These are phyloP conservation scores for Globisporangium cystogenes DNA, from an alignment of 352 stramenopile species.

Conservation along the genomic window DNA sequence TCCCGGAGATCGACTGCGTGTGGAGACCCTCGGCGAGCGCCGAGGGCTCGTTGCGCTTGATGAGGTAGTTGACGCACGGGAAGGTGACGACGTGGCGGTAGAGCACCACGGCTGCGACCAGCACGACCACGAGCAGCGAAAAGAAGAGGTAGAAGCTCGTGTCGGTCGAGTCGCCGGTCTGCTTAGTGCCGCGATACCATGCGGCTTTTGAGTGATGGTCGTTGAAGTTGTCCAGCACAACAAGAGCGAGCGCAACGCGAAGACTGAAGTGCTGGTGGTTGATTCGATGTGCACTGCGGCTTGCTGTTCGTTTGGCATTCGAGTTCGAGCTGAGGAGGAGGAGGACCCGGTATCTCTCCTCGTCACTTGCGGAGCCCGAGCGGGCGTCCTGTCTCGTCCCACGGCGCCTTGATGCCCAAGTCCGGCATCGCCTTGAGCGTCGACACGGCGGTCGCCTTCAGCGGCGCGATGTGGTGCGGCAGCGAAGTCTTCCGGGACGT, in stretches of 20 bases:
- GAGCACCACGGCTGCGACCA: conserved; percentile 34
- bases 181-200: conserved; percentile 29
- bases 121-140: conserved; percentile 39
- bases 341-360: neutral
- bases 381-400: conserved; percentile 67
- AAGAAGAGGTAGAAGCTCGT: conserved; percentile 66
- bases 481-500: conserved; percentile 57
- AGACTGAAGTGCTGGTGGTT: neutral
- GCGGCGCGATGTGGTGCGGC: conserved; percentile 71
- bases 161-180: conserved; percentile 27
- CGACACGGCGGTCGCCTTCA: conserved; percentile 44
- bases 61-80: conserved; percentile 40
- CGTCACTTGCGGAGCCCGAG: conserved; percentile 61
- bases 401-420: conserved; percentile 65
- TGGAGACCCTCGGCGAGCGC: conserved; percentile 25
- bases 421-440: conserved; percentile 66
- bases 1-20: conserved; percentile 20
- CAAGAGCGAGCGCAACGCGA: too few relatives aligned
- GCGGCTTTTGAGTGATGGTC: too few relatives aligned
- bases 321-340: neutral
- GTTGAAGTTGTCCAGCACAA: too few relatives aligned
- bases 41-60: conserved; percentile 38
- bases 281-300: neutral
- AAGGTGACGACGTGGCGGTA: conserved; percentile 33
- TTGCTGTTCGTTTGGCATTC: neutral